Evolutionary conservation across 1,139 yeast species (phyloP).

Genomic region (Yamadazyma oceani): DNA sequence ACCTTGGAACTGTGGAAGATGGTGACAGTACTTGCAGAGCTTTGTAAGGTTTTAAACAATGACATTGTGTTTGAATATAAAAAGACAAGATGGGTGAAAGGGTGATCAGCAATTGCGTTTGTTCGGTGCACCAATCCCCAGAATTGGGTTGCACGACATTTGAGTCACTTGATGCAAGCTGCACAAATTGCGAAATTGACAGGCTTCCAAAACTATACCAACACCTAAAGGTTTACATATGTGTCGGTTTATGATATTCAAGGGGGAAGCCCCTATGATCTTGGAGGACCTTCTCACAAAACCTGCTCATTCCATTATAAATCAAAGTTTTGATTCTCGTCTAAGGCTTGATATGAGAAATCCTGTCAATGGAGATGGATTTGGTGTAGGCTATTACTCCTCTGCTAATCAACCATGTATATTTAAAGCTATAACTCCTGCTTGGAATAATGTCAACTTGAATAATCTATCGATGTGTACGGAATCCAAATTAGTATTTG

Average conservation of each 20-base stretch:
- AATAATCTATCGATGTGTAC: constrained; percentile 87
- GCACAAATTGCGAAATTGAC: too few species aligned
- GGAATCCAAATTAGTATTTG: constrained; percentile 79
- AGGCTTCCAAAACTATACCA: too few species aligned
- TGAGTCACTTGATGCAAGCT: too few species aligned
- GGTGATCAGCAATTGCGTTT: too few species aligned
- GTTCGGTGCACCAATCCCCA: too few species aligned
- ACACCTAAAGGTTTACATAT: too few species aligned
- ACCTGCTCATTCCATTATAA: constrained; percentile 96
- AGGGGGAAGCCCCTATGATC: constrained; percentile 71
- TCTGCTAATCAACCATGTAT: constrained; percentile 51
- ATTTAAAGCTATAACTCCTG: constrained; percentile 93
- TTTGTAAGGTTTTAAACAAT: constrained; percentile 42
- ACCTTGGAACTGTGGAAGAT: constrained; percentile 42
- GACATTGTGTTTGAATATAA: constrained; percentile 4
- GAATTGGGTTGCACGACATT: too few species aligned
- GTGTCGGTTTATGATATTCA: constrained; percentile 54
- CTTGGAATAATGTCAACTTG: constrained; percentile 94
- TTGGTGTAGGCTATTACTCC: constrained; percentile 93
- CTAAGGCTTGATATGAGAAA: constrained; percentile 82
- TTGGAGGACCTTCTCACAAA: constrained; percentile 84
- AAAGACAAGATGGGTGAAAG: too few species aligned
- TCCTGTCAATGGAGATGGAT: constrained; percentile 97
- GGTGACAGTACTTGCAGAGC: constrained; percentile 44
- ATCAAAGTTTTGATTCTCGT: constrained; percentile 91